Base-by-base conservation (phyloP, 345 rosid genomes). In the Salix viminalis region DNA sequence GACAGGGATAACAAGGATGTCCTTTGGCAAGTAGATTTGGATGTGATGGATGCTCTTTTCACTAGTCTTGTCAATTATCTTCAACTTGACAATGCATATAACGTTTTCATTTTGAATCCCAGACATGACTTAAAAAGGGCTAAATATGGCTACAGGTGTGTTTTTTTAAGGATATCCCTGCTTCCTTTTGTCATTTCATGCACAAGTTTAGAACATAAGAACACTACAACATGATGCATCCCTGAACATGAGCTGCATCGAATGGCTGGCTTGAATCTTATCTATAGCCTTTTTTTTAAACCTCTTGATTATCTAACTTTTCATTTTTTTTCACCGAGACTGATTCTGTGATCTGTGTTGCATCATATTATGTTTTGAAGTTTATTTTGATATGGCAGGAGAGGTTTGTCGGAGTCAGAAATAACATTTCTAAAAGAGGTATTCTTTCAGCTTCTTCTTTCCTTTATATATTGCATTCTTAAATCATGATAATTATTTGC, bases 71-170 rank as follows among this genome's bases (percentile, higher is more conserved):
- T 90, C 34, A 91, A 90, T 65, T 93, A 93, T 83, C 95, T 93
- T 84, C 94, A 93, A 77, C 92, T 96, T 74, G 97, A 77, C 80
- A 90, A 88, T 83, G 93, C 95, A 37, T 96, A 93, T 85, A 96
- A 92, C 79, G 79, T 96, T 82, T 92, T 96, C 79, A 76, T 96
- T 83, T 83, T 96, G 89, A 96, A 96, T 82, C 97, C 95, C 60
- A 89, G 86, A 79, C 87, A 56, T 77, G 90, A 83, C 66, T 21
- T 48, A 4, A 87, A 79, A 77, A 84, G 84, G 76, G 78, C 89
- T 79, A 91, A 80, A 88, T 96, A 96, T 85, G 99, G 99, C 61
- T 92, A 96, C 86, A 83, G 97, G 98, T 96, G 73, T 70, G 90
- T 83, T 69, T 69, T 32, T 67, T 69, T 34, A 6, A 21, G 72